Percentiles rank a stretch among this genome's conserved stretches.
These are phyloP conservation scores for Cyclostephanos tholiformis DNA, from an alignment of 108 stramenopile genomes.

Conservation along the genomic window DNA sequence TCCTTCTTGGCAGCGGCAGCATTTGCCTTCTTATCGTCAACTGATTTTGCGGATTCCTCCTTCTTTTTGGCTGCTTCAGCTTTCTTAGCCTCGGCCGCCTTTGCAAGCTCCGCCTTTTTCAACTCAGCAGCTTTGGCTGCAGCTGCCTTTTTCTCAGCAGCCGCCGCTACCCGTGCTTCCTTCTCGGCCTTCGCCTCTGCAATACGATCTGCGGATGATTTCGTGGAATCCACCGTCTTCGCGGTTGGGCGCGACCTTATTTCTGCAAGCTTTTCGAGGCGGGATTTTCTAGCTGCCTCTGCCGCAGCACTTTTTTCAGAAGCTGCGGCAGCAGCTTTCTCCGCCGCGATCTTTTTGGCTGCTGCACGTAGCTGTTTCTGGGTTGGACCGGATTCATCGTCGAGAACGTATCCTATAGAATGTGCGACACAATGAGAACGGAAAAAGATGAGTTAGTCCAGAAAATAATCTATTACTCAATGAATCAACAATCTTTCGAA, in stretches of 20 bases:
- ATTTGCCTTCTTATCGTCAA: not conserved
- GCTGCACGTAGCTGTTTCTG: conserved; percentile 54
- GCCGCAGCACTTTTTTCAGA: conserved; percentile 26
- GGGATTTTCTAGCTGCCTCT: conserved; percentile 35
- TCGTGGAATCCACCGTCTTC: conserved; percentile 21
- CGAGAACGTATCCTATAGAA: conserved; percentile 44
- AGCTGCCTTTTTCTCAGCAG: conserved; percentile 27
- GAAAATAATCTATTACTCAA: not conserved
- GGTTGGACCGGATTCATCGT: conserved; percentile 39
- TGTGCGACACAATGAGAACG: not conserved
- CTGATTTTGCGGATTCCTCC: not conserved
- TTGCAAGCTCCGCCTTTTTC: conserved; percentile 10
- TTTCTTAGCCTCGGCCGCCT: conserved; percentile 22
- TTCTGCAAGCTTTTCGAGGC: conserved; percentile 31
- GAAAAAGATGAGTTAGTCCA: not conserved
- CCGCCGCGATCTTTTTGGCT: conserved; percentile 38
- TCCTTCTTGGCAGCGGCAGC: conserved; percentile 24
- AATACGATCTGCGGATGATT: conserved; percentile 16
- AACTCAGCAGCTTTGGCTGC: conserved; percentile 21
- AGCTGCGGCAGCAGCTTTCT: conserved; percentile 34
- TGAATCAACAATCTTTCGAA: not conserved
- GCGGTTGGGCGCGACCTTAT: not conserved
- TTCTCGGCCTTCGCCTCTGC: conserved; percentile 45
- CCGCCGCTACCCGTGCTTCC: conserved; percentile 28
- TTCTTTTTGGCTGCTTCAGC: conserved; percentile 4